phyloP scores from a whole-genome alignment of 257 asterid species.

The Forsythia viridissima region DNA sequence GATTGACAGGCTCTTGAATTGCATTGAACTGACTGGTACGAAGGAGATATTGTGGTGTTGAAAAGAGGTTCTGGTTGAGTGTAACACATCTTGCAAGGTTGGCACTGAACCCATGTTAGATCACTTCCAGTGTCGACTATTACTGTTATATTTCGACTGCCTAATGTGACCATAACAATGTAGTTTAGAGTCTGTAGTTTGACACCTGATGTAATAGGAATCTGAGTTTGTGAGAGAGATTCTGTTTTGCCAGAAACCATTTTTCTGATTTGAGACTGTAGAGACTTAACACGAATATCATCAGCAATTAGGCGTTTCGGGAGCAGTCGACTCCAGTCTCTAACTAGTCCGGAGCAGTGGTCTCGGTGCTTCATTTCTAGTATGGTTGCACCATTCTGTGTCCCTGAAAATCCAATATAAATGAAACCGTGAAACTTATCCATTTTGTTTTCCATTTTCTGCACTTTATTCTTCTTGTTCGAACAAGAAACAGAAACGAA shows the following conservation, averaged over 20 bases:
- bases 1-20: conserved; percentile 59
- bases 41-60: conserved; percentile 59
- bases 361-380: conserved; percentile 74
- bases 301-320: conserved; percentile 40
- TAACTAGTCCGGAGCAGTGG: conserved; percentile 36
- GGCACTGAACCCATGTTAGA: conserved; percentile 90
- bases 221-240: conserved; percentile 38
- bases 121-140: conserved; percentile 91
- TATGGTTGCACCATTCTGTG: conserved; percentile 59
- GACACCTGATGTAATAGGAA: conserved; percentile 66
- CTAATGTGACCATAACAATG: conserved; percentile 60
- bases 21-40: conserved; percentile 59
- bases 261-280: conserved; percentile 55
- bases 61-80: conserved; percentile 78
- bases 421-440: neutral
- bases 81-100: conserved; percentile 75
- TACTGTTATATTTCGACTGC: conserved; percentile 59
- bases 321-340: conserved; percentile 35
- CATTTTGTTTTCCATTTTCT: neutral
- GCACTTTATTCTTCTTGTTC: neutral
- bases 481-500: conserved; percentile 5
- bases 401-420: conserved; percentile 41
- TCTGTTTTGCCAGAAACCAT: conserved; percentile 30
- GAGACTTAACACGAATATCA: conserved; percentile 49
- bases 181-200: conserved; percentile 79